These are phyloP conservation scores for Phaseolus lunatus DNA, from an alignment of 306 rosid species.

Conservation along the genomic window DNA sequence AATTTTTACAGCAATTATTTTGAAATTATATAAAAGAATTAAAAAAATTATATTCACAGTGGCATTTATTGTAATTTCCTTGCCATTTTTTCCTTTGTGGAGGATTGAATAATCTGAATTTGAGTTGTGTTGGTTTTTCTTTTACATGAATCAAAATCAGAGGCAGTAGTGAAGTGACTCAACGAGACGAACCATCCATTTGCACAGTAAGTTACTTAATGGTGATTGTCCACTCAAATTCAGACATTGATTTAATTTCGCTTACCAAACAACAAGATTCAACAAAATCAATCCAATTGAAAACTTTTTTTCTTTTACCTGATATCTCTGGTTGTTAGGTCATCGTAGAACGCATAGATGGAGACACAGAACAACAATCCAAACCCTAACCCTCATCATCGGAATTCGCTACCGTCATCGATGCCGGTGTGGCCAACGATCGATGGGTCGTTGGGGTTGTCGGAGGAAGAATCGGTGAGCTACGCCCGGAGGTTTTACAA, in stretches of 20 bases:
- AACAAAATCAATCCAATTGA: background rate
- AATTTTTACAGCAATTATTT: too few relatives aligned
- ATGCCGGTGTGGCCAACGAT: constrained; percentile 81
- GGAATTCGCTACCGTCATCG: constrained; percentile 48
- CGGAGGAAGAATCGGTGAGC: constrained; percentile 80
- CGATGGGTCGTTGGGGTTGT: constrained; percentile 76
- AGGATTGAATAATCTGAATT: too few relatives aligned
- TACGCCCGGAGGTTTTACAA: constrained; percentile 83
- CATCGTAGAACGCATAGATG: constrained; percentile 30
- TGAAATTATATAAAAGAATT: too few relatives aligned
- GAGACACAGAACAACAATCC: constrained; percentile 39
- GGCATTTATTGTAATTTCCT: too few relatives aligned
- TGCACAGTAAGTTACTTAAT: background rate
- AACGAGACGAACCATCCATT: background rate
- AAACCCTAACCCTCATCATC: constrained; percentile 35
- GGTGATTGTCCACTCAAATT: background rate
- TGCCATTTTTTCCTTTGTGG: too few relatives aligned
- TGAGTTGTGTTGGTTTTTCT: too few relatives aligned
- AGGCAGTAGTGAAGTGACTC: background rate
- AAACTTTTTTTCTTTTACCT: too few relatives aligned
- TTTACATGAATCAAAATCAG: background rate
- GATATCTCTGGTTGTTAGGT: background rate
- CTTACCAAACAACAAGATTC: background rate
- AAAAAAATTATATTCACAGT: too few relatives aligned
- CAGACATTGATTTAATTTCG: too few relatives aligned